phyloP scores from a whole-genome alignment of 306 rosid genomes.

The Sphenostylis stenocarpa region DNA sequence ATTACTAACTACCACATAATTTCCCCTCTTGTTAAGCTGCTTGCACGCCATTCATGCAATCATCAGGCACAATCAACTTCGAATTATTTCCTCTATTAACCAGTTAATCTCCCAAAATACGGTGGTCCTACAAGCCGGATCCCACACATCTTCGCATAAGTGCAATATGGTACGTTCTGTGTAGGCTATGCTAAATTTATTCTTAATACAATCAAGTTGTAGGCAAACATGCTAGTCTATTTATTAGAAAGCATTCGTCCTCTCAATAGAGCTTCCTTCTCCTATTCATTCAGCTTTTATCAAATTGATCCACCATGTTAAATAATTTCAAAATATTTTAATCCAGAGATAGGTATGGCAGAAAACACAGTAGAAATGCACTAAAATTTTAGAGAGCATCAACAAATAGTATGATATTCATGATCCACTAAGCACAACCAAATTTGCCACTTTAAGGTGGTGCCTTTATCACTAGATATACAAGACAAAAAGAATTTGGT shows the following conservation, averaged over 20 bases:
- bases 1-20: not conserved
- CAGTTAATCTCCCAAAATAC: not conserved
- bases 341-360: conserved; percentile 20
- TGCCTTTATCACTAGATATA: conserved; percentile 1
- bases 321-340: conserved; percentile 1
- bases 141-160: not conserved
- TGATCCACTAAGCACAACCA: conserved; percentile 7
- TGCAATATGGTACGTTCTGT: not conserved
- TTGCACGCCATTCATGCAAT: conserved; percentile 6
- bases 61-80: conserved; percentile 1
- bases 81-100: not conserved
- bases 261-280: conserved; percentile 14
- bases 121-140: not conserved
- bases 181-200: not conserved
- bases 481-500: not conserved
- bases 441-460: conserved; percentile 23
- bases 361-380: conserved; percentile 3
- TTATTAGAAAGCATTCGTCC: not conserved
- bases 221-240: not conserved
- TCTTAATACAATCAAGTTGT: not conserved
- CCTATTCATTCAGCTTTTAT: conserved; percentile 25
- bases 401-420: conserved; percentile 1
- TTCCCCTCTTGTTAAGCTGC: not conserved
- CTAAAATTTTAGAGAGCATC: conserved; percentile 5
- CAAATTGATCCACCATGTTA: conserved; percentile 19